A percentile compares a stretch with the other conserved stretches of the same genome.
Evolutionary conservation across 1,139 yeast genomes (phyloP).

Genomic region (Casaregolazyma lundiana): DNA sequence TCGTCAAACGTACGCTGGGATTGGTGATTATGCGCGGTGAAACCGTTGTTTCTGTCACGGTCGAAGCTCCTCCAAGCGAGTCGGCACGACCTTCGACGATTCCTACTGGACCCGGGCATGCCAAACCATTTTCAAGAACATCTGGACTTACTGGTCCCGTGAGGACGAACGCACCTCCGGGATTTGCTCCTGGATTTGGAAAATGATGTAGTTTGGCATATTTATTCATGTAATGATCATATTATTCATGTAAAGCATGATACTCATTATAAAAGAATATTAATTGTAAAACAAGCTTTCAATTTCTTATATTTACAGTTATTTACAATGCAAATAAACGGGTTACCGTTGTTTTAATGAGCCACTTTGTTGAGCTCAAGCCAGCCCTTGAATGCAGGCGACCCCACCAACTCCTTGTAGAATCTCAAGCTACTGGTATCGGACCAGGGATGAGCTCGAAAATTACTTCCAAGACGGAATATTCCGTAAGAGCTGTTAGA

Average conservation of each 20-base stretch:
- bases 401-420: conserved; percentile 4
- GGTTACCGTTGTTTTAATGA: background rate
- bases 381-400: conserved; percentile 3
- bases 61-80: conserved; percentile 63
- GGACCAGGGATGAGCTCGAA: background rate
- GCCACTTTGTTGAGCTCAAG: conserved; percentile 1
- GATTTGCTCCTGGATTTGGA: conserved; percentile 18
- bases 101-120: conserved; percentile 43
- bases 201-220: background rate
- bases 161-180: conserved; percentile 22
- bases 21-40: conserved; percentile 84
- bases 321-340: too few species aligned
- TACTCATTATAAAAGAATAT: too few species aligned
- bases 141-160: conserved; percentile 28
- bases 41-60: conserved; percentile 74
- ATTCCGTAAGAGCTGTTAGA: background rate
- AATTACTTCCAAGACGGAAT: conserved; percentile 1
- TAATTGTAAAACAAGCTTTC: too few species aligned
- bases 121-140: conserved; percentile 37
- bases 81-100: conserved; percentile 40
- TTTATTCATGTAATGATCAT: too few species aligned
- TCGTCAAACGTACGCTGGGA: conserved; percentile 72
- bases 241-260: too few species aligned
- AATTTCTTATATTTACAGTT: too few species aligned
- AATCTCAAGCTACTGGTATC: conserved; percentile 1